A percentile compares a stretch with the other conserved stretches of the same genome.
These are phyloP conservation scores for Populus euphratica DNA, from an alignment of 345 rosid species.

Conservation along the genomic window DNA sequence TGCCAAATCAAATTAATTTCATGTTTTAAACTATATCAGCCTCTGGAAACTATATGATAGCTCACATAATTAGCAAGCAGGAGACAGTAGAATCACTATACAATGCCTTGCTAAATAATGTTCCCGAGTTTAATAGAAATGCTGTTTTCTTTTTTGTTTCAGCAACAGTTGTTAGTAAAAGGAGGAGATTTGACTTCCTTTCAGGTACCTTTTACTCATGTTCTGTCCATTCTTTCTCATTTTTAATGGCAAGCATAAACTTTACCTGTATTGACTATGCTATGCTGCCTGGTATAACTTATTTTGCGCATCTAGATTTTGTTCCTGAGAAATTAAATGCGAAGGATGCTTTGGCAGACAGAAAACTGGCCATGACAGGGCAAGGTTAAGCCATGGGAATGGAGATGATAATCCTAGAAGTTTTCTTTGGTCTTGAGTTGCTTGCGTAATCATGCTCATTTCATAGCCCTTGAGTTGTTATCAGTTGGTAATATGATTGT, in stretches of 20 bases:
- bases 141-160: conserved; percentile 23
- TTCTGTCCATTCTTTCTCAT: neutral
- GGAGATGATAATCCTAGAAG: neutral
- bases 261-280: neutral
- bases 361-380: conserved; percentile 28
- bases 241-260: too few species aligned
- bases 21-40: neutral
- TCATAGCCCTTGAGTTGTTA: neutral
- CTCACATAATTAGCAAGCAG: neutral
- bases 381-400: conserved; percentile 19
- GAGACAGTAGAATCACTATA: neutral
- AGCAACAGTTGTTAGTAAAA: conserved; percentile 60
- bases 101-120: neutral
- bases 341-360: conserved; percentile 52
- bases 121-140: neutral
- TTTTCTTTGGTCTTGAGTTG: neutral
- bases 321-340: conserved; percentile 75
- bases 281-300: neutral
- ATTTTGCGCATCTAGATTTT: conserved; percentile 41
- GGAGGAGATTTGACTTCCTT: conserved; percentile 69
- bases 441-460: neutral
- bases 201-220: conserved; percentile 43
- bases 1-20: neutral
- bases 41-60: neutral
- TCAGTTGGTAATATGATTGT: neutral